Percentiles rank a stretch among this genome's conserved stretches.
Evolutionary conservation across 352 stramenopile species (phyloP).

Genomic region (Salisapilia sapeloensis): DNA sequence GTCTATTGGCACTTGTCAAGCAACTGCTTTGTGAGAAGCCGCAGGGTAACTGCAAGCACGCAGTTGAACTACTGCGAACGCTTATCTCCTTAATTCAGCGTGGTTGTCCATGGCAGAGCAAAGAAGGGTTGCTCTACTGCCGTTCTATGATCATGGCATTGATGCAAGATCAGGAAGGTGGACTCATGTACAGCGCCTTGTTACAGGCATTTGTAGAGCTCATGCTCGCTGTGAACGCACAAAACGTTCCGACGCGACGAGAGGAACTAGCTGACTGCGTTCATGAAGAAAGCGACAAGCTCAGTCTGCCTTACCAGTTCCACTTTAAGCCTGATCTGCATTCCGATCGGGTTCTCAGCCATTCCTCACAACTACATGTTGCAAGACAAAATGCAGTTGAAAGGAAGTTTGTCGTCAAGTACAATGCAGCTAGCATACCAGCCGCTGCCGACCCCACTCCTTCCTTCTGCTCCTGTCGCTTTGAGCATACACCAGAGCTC

Average conservation of each 20-base stretch:
- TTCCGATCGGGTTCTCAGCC: constrained; percentile 63
- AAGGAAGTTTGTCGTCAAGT: constrained; percentile 58
- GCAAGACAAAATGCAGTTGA: constrained; percentile 53
- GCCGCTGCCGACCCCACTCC: constrained; percentile 8
- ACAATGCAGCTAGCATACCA: constrained; percentile 12
- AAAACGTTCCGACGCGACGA: constrained; percentile 29
- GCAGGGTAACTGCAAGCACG: constrained; percentile 22
- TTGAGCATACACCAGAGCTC: constrained; percentile 58
- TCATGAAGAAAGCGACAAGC: constrained; percentile 22
- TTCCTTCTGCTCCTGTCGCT: constrained; percentile 53
- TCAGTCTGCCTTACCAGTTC: constrained; percentile 61
- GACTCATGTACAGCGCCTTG: constrained; percentile 54
- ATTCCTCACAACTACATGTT: constrained; percentile 65
- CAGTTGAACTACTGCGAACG: constrained; percentile 39
- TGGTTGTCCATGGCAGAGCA: constrained; percentile 52
- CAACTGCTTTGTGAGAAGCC: constrained; percentile 50
- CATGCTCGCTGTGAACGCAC: constrained; percentile 66
- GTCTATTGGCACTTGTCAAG: constrained; percentile 57
- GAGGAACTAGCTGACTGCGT: constrained; percentile 32
- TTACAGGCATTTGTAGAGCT: constrained; percentile 72
- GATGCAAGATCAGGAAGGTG: constrained; percentile 63
- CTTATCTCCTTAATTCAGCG: constrained; percentile 48
- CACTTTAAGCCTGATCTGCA: constrained; percentile 42
- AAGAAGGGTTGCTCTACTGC: constrained; percentile 55
- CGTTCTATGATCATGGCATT: constrained; percentile 75